Evolutionary conservation across 768 basidiomycete genomes (phyloP).

Genomic region (Termitomyces heimii): DNA sequence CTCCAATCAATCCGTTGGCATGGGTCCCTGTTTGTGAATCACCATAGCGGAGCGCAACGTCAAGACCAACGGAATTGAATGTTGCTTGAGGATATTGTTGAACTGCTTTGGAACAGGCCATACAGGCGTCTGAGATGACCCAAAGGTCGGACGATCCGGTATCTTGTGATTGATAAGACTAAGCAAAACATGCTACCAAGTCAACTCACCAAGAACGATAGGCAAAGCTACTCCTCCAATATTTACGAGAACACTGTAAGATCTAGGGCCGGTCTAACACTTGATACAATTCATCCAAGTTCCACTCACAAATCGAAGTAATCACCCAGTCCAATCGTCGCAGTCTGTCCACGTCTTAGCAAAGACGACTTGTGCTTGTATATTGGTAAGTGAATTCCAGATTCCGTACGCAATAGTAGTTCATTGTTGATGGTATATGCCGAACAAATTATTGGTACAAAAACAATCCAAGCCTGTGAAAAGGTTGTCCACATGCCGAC

Average conservation of each 20-base stretch:
- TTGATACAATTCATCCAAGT: neutral
- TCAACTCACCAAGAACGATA: constrained; percentile 51
- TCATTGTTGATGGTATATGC: constrained; percentile 1
- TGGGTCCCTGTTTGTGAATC: constrained; percentile 69
- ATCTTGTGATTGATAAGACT: constrained; percentile 31
- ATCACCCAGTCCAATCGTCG: constrained; percentile 53
- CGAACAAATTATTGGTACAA: constrained; percentile 3
- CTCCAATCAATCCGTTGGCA: constrained; percentile 58
- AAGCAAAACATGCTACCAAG: neutral
- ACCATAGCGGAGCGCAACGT: constrained; percentile 54
- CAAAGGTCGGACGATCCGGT: constrained; percentile 79
- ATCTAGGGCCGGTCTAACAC: constrained; percentile 28
- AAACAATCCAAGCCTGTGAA: neutral
- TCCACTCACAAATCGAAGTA: constrained; percentile 52
- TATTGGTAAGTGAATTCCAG: constrained; percentile 34
- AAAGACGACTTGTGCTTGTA: constrained; percentile 15
- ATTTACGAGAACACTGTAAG: constrained; percentile 56
- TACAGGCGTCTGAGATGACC: constrained; percentile 59
- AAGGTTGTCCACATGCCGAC: constrained; percentile 5
- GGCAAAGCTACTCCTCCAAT: constrained; percentile 48
- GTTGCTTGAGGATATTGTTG: constrained; percentile 45
- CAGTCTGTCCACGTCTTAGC: constrained; percentile 25
- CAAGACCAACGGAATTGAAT: constrained; percentile 42
- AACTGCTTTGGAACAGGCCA: constrained; percentile 26
- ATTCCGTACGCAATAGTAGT: constrained; percentile 16